Evolutionary conservation across 1,139 yeast species (phyloP).

Genomic region (Yamadazyma membranifaciens): DNA sequence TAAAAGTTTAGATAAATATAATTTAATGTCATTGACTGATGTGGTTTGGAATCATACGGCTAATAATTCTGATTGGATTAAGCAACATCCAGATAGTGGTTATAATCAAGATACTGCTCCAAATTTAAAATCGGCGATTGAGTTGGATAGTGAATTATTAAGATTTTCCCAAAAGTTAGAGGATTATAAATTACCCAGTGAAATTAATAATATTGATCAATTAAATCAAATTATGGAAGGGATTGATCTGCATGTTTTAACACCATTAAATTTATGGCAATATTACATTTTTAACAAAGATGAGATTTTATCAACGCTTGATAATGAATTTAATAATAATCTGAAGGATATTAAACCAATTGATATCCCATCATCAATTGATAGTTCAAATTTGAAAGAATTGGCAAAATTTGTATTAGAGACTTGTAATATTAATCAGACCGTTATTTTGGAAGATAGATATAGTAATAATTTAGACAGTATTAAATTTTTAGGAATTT

Average conservation of each 20-base stretch:
- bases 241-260: slow-evolving; percentile 63
- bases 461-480: slow-evolving; percentile 56
- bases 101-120: slow-evolving; percentile 87
- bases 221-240: slow-evolving; percentile 63
- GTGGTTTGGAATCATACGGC: slow-evolving; percentile 96
- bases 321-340: slow-evolving; percentile 38
- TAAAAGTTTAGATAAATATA: slow-evolving; percentile 52
- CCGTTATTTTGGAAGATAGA: slow-evolving; percentile 33
- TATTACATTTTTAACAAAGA: slow-evolving; percentile 69
- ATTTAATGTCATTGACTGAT: slow-evolving; percentile 79
- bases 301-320: slow-evolving; percentile 30
- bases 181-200: slow-evolving; percentile 59
- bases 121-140: slow-evolving; percentile 80
- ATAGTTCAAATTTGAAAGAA: slow-evolving; percentile 33
- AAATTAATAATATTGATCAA: slow-evolving; percentile 49
- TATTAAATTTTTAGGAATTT: slow-evolving; percentile 46
- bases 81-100: slow-evolving; percentile 86
- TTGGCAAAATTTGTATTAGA: slow-evolving; percentile 54
- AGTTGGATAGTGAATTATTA: slow-evolving; percentile 66
- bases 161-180: slow-evolving; percentile 59
- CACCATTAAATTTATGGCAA: slow-evolving; percentile 77
- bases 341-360: slow-evolving; percentile 21
- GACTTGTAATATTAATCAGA: slow-evolving; percentile 28
- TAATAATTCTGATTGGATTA: slow-evolving; percentile 80
- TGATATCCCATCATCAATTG: slow-evolving; percentile 30